Percentiles rank a stretch among this genome's conserved stretches.
Evolutionary conservation across 164 flowering plant genomes (phyloP).

Genomic region (Tinospora cordifolia): DNA sequence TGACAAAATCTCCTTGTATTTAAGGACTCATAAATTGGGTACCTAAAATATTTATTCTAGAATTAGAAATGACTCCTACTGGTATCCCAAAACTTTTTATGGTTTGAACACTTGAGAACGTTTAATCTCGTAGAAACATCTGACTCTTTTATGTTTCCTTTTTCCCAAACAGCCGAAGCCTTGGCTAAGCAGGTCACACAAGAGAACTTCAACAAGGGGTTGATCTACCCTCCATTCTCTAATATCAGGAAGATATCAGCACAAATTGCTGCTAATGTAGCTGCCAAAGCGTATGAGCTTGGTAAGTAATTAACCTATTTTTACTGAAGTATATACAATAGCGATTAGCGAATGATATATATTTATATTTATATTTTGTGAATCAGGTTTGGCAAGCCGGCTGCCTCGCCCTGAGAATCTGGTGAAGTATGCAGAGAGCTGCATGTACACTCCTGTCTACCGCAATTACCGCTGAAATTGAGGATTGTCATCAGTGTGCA

Average conservation of each 20-base stretch:
- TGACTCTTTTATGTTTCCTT: slow-evolving; percentile 7
- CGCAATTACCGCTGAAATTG: slow-evolving; percentile 39
- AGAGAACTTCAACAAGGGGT: slow-evolving; percentile 65
- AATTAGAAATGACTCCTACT: too few relatives aligned
- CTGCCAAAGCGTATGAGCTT: slow-evolving; percentile 90
- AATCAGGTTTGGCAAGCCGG: slow-evolving; percentile 64
- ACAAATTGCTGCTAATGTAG: slow-evolving; percentile 83
- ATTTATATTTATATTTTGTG: not conserved
- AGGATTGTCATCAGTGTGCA: too few relatives aligned
- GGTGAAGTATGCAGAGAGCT: slow-evolving; percentile 74
- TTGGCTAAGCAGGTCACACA: slow-evolving; percentile 74
- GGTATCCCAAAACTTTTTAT: too few relatives aligned
- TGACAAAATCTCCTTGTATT: too few relatives aligned
- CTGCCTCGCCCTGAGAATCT: slow-evolving; percentile 81
- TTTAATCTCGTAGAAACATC: too few relatives aligned
- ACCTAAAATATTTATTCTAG: too few relatives aligned
- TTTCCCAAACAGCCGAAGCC: slow-evolving; percentile 53
- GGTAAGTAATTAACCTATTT: slow-evolving; percentile 36
- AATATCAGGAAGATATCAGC: slow-evolving; percentile 87
- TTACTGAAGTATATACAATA: too few relatives aligned
- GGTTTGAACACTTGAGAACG: too few relatives aligned
- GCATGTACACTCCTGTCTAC: slow-evolving; percentile 87
- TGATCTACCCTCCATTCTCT: slow-evolving; percentile 75
- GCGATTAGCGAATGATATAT: not conserved
- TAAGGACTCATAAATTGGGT: too few relatives aligned